A percentile compares a stretch with the other conserved stretches of the same genome.
Evolutionary conservation across 2,329 filamentous ascomycete species (phyloP).

Genomic region (Myriosclerotinia duriaeana): DNA sequence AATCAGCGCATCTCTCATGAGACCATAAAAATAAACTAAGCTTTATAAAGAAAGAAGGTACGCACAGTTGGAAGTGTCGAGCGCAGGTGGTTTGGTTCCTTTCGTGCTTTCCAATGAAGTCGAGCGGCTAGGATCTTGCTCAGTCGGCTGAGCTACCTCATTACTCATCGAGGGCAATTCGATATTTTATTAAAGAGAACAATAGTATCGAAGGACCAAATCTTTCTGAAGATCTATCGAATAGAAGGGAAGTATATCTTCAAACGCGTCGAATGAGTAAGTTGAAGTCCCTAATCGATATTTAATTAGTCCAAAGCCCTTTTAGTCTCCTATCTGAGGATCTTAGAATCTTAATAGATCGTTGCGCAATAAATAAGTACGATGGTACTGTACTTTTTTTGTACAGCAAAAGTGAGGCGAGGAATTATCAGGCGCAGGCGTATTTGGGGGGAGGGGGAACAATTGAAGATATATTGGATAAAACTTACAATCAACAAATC

Average conservation of each 20-base stretch:
- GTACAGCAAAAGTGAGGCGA: neutral
- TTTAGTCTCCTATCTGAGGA: slow-evolving; percentile 20
- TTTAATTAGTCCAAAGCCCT: slow-evolving; percentile 3
- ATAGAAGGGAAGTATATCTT: slow-evolving; percentile 24
- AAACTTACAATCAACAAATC: slow-evolving; percentile 25
- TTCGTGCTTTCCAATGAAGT: slow-evolving; percentile 38
- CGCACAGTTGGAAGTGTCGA: slow-evolving; percentile 40
- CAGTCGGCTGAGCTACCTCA: slow-evolving; percentile 41
- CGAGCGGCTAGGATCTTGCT: slow-evolving; percentile 40
- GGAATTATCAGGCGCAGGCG: slow-evolving; percentile 1
- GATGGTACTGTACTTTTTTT: neutral
- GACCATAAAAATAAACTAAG: slow-evolving; percentile 5
- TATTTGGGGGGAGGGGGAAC: neutral
- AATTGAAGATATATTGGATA: slow-evolving; percentile 7
- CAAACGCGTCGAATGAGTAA: slow-evolving; percentile 31
- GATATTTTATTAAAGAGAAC: slow-evolving; percentile 26
- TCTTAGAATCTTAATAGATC: neutral
- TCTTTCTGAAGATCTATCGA: slow-evolving; percentile 17
- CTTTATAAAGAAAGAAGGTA: slow-evolving; percentile 19
- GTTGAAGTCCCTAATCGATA: slow-evolving; percentile 22
- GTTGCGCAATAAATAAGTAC: slow-evolving; percentile 20
- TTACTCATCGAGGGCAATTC: slow-evolving; percentile 43
- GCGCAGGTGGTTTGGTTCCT: slow-evolving; percentile 36
- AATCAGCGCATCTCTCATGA: slow-evolving; percentile 8
- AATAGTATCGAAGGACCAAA: slow-evolving; percentile 20